Conservation (phyloP, 805 yeast genomes). For the Schizosaccharomyces octosporus region DNA sequence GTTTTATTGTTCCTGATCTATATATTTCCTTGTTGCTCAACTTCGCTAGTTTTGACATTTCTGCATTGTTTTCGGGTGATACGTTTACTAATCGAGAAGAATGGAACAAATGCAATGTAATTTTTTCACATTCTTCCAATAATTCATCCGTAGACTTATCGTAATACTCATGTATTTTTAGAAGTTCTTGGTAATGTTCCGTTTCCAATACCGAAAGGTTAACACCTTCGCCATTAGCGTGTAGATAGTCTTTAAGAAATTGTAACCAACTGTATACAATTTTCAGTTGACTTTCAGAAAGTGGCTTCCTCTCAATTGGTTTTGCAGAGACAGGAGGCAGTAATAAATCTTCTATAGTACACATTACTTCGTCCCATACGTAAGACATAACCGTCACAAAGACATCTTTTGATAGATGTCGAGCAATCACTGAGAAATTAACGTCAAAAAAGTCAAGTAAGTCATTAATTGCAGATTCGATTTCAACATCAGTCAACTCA, state of each 20-base stretch:
- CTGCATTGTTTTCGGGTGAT: background rate
- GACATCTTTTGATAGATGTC: conserved; percentile 29
- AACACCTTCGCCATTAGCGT: conserved; percentile 64
- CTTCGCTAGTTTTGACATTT: background rate
- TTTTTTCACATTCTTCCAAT: conserved; percentile 22
- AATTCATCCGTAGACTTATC: conserved; percentile 26
- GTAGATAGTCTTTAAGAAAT: conserved; percentile 44
- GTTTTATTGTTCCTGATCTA: background rate
- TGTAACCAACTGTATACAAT: conserved; percentile 48
- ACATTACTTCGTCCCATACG: conserved; percentile 55
- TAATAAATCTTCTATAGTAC: conserved; percentile 42
- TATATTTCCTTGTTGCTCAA: conserved; percentile 7
- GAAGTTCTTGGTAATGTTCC: conserved; percentile 35
- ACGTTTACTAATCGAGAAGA: background rate
- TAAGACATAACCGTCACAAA: conserved; percentile 43
- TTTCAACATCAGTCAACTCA: conserved; percentile 13
- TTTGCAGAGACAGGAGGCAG: conserved; percentile 37
- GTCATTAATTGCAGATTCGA: conserved; percentile 45
- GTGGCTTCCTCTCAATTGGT: conserved; percentile 18
- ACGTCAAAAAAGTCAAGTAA: conserved; percentile 49
- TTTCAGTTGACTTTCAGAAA: conserved; percentile 37
- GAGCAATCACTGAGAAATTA: conserved; percentile 39
- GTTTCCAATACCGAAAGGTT: conserved; percentile 37
- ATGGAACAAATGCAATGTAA: background rate
- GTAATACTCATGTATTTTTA: conserved; percentile 40